phyloP scores from a whole-genome alignment of 1,139 yeast species.

The Williopsis jadinii region DNA sequence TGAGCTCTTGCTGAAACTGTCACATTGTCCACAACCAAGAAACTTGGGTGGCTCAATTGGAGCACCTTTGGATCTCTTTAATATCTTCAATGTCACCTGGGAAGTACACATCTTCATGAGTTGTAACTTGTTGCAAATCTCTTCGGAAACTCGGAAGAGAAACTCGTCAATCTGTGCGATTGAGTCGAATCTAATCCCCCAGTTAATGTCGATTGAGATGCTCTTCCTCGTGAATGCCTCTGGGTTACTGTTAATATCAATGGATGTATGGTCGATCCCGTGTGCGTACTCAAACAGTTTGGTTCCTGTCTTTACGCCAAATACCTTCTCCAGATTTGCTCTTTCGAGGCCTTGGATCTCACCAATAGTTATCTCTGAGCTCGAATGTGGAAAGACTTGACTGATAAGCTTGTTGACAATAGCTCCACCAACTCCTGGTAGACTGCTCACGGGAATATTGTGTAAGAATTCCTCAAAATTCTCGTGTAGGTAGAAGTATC shows the following conservation, averaged over 20 bases:
- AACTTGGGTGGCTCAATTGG: slow-evolving; percentile 71
- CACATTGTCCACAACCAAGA: slow-evolving; percentile 81
- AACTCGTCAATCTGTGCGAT: slow-evolving; percentile 59
- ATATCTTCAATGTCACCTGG: slow-evolving; percentile 54
- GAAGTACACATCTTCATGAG: slow-evolving; percentile 47
- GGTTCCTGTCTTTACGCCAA: slow-evolving; percentile 68
- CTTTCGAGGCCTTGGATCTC: slow-evolving; percentile 35
- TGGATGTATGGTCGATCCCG: slow-evolving; percentile 61
- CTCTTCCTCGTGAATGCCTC: slow-evolving; percentile 54
- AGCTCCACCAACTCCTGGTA: slow-evolving; percentile 85
- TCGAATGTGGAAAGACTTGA: slow-evolving; percentile 6
- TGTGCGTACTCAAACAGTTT: slow-evolving; percentile 52
- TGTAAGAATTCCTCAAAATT: slow-evolving; percentile 32
- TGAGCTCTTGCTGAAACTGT: slow-evolving; percentile 51
- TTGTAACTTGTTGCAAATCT: slow-evolving; percentile 47
- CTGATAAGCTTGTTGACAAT: slow-evolving; percentile 36
- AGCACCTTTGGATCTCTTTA: slow-evolving; percentile 57
- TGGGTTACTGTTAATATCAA: slow-evolving; percentile 35
- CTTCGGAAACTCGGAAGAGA: slow-evolving; percentile 49
- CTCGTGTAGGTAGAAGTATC: slow-evolving; percentile 35
- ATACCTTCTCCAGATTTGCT: slow-evolving; percentile 32
- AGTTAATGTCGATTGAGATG: slow-evolving; percentile 83
- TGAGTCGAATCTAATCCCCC: slow-evolving; percentile 74
- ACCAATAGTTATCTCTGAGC: slow-evolving; percentile 1
- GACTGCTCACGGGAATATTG: slow-evolving; percentile 39